phyloP scores from a whole-genome alignment of 306 rosid genomes.

The Neltuma alba region DNA sequence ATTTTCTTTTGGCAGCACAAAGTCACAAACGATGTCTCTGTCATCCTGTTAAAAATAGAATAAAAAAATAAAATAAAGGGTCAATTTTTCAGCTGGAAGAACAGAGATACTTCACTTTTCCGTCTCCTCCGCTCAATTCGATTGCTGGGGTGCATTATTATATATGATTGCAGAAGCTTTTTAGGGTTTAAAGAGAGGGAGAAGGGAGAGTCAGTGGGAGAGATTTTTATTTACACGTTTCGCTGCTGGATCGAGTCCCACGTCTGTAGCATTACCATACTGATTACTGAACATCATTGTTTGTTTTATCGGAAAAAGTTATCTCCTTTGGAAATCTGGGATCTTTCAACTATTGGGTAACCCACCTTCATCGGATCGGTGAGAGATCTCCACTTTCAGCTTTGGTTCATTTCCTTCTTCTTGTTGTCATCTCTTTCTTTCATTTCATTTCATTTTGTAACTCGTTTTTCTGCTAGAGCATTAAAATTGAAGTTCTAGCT shows the following conservation, averaged over 20 bases:
- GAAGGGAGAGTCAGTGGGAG: background rate
- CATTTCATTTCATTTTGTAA: background rate
- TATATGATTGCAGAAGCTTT: slow-evolving; percentile 21
- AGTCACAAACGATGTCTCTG: background rate
- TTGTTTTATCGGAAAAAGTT: slow-evolving; percentile 24
- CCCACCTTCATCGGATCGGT: slow-evolving; percentile 43
- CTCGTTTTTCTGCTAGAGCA: background rate
- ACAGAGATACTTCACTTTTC: slow-evolving; percentile 1
- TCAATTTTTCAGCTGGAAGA: slow-evolving; percentile 20
- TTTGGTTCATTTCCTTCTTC: slow-evolving; percentile 9
- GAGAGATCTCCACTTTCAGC: slow-evolving; percentile 40
- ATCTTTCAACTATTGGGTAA: slow-evolving; percentile 40
- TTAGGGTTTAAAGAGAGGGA: slow-evolving; percentile 10
- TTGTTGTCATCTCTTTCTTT: background rate
- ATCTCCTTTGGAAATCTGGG: slow-evolving; percentile 31
- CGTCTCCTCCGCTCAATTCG: background rate
- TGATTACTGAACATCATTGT: slow-evolving; percentile 26
- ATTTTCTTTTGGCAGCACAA: background rate
- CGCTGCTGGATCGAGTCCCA: slow-evolving; percentile 10
- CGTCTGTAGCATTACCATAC: background rate
- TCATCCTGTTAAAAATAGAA: background rate
- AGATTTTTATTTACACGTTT: slow-evolving; percentile 1
- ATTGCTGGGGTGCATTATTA: background rate
- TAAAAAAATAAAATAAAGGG: too few relatives aligned
- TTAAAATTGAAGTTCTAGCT: slow-evolving; percentile 14